A percentile compares a stretch with the other conserved stretches of the same genome.
These are phyloP conservation scores for Cantharellus anzutake DNA, from an alignment of 768 basidiomycete species.

Conservation along the genomic window DNA sequence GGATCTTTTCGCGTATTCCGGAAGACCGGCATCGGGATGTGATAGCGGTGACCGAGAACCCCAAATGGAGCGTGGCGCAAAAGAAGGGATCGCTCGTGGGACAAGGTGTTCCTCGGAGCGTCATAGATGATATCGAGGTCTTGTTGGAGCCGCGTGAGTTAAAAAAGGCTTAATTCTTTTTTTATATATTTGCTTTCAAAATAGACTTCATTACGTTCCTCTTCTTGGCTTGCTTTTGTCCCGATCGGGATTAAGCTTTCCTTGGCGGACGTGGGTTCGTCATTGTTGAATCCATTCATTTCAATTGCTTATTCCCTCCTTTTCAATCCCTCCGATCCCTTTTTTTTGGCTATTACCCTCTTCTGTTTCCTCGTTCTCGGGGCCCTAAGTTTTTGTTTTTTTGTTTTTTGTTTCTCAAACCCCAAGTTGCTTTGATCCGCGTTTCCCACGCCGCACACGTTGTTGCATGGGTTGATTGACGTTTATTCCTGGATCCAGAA, in stretches of 20 bases:
- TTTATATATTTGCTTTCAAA: background rate
- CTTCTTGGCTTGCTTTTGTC: background rate
- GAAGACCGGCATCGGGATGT: conserved; percentile 34
- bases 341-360: too few species aligned
- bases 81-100: conserved; percentile 51
- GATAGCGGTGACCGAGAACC: conserved; percentile 43
- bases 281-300: too few species aligned
- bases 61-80: conserved; percentile 45
- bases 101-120: conserved; percentile 45
- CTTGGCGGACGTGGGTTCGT: too few species aligned
- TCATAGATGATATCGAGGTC: conserved; percentile 34
- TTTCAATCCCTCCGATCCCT: too few species aligned
- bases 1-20: conserved; percentile 42
- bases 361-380: too few species aligned
- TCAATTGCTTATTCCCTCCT: background rate
- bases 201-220: background rate
- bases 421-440: too few species aligned
- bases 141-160: background rate
- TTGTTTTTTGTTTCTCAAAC: too few species aligned
- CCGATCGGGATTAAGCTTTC: too few species aligned
- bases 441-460: too few species aligned
- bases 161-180: background rate
- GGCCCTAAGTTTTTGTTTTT: too few species aligned
- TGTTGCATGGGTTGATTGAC: too few species aligned
- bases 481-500: background rate